These are phyloP conservation scores for Teratosphaeria zuluensis DNA, from an alignment of 2,329 filamentous ascomycete genomes.

Conservation along the genomic window DNA sequence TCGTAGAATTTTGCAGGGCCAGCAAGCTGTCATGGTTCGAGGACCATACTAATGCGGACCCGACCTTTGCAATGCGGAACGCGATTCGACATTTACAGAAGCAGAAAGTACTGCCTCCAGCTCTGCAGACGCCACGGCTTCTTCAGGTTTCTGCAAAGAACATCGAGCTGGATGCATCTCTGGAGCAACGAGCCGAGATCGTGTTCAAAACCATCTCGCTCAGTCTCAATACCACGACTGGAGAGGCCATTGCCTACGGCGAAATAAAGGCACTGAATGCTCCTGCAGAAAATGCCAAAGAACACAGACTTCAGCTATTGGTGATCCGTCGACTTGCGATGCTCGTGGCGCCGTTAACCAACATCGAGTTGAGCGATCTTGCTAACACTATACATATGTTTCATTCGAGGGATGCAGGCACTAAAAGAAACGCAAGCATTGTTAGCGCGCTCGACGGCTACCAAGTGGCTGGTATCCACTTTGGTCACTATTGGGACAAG, in stretches of 20 bases:
- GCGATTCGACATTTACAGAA: constrained; percentile 60
- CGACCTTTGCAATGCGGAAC: constrained; percentile 69
- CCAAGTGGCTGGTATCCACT: not conserved
- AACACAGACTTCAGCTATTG: not conserved
- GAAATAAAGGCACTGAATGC: not conserved
- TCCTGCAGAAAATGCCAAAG: not conserved
- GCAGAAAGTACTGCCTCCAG: constrained; percentile 53
- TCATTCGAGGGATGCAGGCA: not conserved
- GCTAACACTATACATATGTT: not conserved
- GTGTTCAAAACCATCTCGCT: constrained; percentile 42
- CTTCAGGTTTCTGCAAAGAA: constrained; percentile 50
- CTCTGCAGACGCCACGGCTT: constrained; percentile 57
- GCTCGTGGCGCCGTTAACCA: not conserved
- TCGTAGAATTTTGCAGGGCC: constrained; percentile 66
- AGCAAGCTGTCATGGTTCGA: constrained; percentile 66
- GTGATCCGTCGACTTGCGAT: constrained; percentile 5
- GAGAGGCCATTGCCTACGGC: not conserved
- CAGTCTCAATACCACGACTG: constrained; percentile 3
- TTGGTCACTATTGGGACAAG: not conserved
- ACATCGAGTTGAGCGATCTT: not conserved
- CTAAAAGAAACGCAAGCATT: not conserved
- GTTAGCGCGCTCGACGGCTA: not conserved
- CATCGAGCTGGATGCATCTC: constrained; percentile 32
- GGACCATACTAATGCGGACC: constrained; percentile 73
- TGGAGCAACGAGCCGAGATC: constrained; percentile 45